Evolutionary conservation across 306 rosid species (phyloP).

Genomic region (Rosa multiflora): DNA sequence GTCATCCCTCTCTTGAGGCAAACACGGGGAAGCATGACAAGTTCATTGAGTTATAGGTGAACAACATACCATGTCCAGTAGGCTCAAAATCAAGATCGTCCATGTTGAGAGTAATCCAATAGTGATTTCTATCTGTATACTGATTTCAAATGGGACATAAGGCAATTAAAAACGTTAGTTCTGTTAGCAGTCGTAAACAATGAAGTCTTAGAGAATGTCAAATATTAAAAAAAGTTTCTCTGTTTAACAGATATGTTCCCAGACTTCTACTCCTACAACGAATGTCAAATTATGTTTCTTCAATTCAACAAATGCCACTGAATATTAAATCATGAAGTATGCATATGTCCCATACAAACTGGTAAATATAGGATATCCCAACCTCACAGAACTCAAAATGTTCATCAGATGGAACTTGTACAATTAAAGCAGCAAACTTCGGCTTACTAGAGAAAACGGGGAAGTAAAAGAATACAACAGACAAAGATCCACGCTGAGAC

Average conservation of each 20-base stretch:
- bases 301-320: not conserved
- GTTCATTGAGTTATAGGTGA: not conserved
- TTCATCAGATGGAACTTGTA: not conserved
- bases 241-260: not conserved
- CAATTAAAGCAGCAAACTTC: not conserved
- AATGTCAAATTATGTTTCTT: not conserved
- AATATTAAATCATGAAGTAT: not conserved
- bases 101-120: constrained; percentile 37
- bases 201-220: not conserved
- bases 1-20: constrained; percentile 18
- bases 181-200: not conserved
- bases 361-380: not conserved
- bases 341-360: not conserved
- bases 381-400: not conserved
- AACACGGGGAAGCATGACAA: not conserved
- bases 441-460: constrained; percentile 4
- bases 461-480: constrained; percentile 55
- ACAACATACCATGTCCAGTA: constrained; percentile 3
- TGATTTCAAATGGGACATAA: not conserved
- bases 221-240: not conserved
- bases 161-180: not conserved
- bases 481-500: constrained; percentile 86
- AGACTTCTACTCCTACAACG: not conserved
- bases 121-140: not conserved
- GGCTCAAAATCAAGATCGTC: constrained; percentile 47